These are phyloP conservation scores for Lippia alba DNA, from an alignment of 305 asterid species.

Conservation along the genomic window DNA sequence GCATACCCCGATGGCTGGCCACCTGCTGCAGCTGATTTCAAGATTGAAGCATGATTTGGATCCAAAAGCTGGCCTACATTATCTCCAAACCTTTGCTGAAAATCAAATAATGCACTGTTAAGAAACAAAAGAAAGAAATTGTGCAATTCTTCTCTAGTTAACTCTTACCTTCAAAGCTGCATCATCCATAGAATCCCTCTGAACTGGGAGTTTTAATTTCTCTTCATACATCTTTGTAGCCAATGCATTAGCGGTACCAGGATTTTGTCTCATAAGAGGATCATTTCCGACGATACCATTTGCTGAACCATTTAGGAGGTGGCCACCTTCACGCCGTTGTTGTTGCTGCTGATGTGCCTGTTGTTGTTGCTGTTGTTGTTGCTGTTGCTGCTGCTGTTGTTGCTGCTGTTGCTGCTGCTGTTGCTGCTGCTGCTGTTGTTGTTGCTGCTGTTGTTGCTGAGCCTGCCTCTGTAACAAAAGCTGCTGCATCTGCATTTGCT, in stretches of 20 bases:
- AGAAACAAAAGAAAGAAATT: slow-evolving; percentile 20
- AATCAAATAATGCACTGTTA: slow-evolving; percentile 34
- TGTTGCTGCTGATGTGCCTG: slow-evolving; percentile 65
- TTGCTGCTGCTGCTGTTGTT: slow-evolving; percentile 51
- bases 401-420: slow-evolving; percentile 66
- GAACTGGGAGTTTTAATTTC: slow-evolving; percentile 75
- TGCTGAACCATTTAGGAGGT: slow-evolving; percentile 72
- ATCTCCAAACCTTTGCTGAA: slow-evolving; percentile 94
- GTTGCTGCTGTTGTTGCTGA: slow-evolving; percentile 70
- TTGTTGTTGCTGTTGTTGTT: slow-evolving; percentile 65
- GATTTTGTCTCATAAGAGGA: slow-evolving; percentile 82
- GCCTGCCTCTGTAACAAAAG: slow-evolving; percentile 71
- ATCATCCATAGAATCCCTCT: slow-evolving; percentile 93
- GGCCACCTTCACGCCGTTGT: slow-evolving; percentile 81
- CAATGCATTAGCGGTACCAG: slow-evolving; percentile 82
- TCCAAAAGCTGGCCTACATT: slow-evolving; percentile 84
- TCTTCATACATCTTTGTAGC: slow-evolving; percentile 97
- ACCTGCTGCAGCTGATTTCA: slow-evolving; percentile 87
- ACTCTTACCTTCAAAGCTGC: slow-evolving; percentile 78
- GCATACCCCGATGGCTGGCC: slow-evolving; percentile 91
- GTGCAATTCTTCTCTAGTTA: slow-evolving; percentile 21
- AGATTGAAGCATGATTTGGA: slow-evolving; percentile 87
- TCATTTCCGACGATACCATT: slow-evolving; percentile 92
- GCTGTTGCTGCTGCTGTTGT: slow-evolving; percentile 61
- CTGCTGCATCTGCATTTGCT: slow-evolving; percentile 80